Conservation (phyloP, 2,329 filamentous ascomycete genomes). For the Parafenestella ontariensis region DNA sequence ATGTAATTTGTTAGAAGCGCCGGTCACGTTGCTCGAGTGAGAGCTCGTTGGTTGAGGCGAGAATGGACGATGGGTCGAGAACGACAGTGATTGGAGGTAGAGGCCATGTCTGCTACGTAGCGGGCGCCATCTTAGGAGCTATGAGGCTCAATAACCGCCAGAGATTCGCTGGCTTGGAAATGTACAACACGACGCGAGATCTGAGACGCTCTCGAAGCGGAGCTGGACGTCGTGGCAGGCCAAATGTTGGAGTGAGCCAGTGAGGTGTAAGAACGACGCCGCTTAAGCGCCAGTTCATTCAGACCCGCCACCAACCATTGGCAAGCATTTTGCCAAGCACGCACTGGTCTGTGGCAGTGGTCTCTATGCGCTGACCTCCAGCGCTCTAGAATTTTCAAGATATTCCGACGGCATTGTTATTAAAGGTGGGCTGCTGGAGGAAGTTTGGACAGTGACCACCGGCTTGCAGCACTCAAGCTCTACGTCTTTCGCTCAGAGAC, state of each 20-base stretch:
- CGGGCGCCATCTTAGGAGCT: slow-evolving; percentile 42
- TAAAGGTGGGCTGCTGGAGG: not conserved
- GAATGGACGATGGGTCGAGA: slow-evolving; percentile 26
- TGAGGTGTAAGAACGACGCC: slow-evolving; percentile 27
- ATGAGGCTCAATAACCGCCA: slow-evolving; percentile 46
- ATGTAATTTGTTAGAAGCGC: slow-evolving; percentile 36
- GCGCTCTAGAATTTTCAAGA: not conserved
- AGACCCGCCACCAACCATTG: slow-evolving; percentile 31
- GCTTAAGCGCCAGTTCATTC: slow-evolving; percentile 32
- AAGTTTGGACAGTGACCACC: not conserved
- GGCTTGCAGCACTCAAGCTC: not conserved
- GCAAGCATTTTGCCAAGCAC: slow-evolving; percentile 11
- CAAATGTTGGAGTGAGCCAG: slow-evolving; percentile 35
- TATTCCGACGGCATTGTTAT: not conserved
- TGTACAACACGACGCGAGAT: slow-evolving; percentile 43
- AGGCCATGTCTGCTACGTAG: slow-evolving; percentile 32
- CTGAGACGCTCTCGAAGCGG: slow-evolving; percentile 46
- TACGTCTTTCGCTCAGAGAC: not conserved
- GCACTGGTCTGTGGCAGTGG: slow-evolving; percentile 11
- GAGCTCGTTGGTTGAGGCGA: slow-evolving; percentile 33
- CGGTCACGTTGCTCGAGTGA: slow-evolving; percentile 34
- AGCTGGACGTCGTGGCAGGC: slow-evolving; percentile 38
- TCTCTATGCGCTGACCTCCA: slow-evolving; percentile 15
- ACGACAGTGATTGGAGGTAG: slow-evolving; percentile 43
- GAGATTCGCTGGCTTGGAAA: slow-evolving; percentile 45